These are phyloP conservation scores for Fraxinus anomala DNA, from an alignment of 257 asterid species.

Conservation along the genomic window DNA sequence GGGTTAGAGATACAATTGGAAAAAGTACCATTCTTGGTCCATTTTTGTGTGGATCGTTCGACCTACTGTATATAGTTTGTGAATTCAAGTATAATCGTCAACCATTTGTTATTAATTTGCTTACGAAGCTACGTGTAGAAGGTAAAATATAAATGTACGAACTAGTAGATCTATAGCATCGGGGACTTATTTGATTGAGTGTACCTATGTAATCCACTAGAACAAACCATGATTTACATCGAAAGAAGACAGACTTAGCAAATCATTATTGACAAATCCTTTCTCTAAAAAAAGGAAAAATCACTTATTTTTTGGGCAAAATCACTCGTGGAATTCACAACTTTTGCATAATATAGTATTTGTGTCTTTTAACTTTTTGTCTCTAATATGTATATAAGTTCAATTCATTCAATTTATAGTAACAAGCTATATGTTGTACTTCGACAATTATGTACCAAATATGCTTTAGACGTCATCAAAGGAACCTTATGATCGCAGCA, in stretches of 20 bases:
- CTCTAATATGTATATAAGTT: neutral
- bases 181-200: no score
- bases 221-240: no score
- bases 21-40: conserved; percentile 28
- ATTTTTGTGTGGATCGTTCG: neutral
- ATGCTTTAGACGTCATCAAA: neutral
- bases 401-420: no score
- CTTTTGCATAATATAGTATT: neutral
- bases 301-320: neutral
- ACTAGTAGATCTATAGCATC: no score
- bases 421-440: conserved; percentile 9
- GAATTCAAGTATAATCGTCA: no score
- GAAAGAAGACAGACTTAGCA: neutral
- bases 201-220: no score
- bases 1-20: conserved; percentile 20
- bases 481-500: conserved; percentile 34
- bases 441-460: conserved; percentile 17
- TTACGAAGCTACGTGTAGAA: no score
- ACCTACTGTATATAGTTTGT: no score
- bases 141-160: no score
- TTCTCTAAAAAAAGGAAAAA: conserved; percentile 31
- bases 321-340: neutral
- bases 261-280: conserved; percentile 32
- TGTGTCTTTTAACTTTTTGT: neutral
- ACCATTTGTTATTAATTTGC: no score